A percentile compares a stretch with the other conserved stretches of the same genome.
Evolutionary conservation across 164 flowering plant genomes (phyloP).

Genomic region (Sedum album): DNA sequence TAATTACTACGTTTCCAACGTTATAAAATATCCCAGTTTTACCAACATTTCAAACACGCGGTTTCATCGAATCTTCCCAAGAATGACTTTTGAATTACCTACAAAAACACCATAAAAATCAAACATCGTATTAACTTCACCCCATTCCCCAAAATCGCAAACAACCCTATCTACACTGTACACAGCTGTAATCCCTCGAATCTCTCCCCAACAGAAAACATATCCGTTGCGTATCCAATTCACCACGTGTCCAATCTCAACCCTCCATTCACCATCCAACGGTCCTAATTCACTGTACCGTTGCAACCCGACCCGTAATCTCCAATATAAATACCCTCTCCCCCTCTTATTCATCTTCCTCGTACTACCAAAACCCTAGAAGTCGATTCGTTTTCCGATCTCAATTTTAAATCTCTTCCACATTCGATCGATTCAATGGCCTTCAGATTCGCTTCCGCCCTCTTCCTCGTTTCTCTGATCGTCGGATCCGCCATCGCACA

Average conservation of each 20-base stretch:
- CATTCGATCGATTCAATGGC: not conserved
- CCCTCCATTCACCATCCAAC: not conserved
- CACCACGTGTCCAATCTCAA: not conserved
- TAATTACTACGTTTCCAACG: no score
- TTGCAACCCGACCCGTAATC: not conserved
- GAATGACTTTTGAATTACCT: not conserved
- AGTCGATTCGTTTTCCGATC: not conserved
- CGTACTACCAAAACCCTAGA: not conserved
- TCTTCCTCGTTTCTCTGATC: not conserved
- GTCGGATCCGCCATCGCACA: constrained; percentile 1
- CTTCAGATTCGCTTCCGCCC: not conserved
- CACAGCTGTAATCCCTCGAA: not conserved
- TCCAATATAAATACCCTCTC: not conserved
- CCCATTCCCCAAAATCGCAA: not conserved
- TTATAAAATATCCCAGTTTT: no score
- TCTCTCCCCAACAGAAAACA: not conserved
- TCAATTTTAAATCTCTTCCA: not conserved
- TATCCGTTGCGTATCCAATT: not conserved
- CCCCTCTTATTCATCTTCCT: not conserved
- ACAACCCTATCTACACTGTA: not conserved
- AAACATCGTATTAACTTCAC: not conserved
- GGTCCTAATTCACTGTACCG: not conserved
- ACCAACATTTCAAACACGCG: no score
- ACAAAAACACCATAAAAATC: not conserved
- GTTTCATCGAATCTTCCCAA: not conserved